These are phyloP conservation scores for Pseudonectria foliicola DNA, from an alignment of 2,329 filamentous ascomycete species.

Conservation along the genomic window DNA sequence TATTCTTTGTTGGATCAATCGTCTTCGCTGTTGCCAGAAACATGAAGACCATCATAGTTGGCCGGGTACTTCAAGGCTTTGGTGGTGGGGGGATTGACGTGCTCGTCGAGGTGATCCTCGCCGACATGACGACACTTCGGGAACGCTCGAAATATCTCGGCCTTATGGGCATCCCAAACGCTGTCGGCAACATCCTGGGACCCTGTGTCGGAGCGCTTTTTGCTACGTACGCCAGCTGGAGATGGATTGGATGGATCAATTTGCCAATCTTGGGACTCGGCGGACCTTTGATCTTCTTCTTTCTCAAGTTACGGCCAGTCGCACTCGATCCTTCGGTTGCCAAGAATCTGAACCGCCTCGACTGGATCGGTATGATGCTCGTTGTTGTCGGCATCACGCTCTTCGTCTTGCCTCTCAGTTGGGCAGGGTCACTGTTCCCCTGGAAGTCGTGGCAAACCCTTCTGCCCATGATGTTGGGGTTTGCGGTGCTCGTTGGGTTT, in stretches of 20 bases:
- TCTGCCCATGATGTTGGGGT: constrained; percentile 25
- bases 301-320: constrained; percentile 11
- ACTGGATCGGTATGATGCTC: constrained; percentile 25
- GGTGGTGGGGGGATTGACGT: constrained; percentile 27
- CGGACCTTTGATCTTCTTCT: constrained; percentile 15
- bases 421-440: constrained; percentile 26
- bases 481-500: constrained; percentile 20
- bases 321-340: not conserved
- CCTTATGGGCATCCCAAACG: constrained; percentile 17
- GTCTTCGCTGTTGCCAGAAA: constrained; percentile 26
- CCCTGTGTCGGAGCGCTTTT: constrained; percentile 22
- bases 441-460: constrained; percentile 28
- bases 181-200: constrained; percentile 14
- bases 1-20: constrained; percentile 35
- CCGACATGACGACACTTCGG: constrained; percentile 28
- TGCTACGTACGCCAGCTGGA: constrained; percentile 16
- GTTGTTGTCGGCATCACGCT: constrained; percentile 17
- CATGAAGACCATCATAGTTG: constrained; percentile 23
- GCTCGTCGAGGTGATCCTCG: constrained; percentile 22
- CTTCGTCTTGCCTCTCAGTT: constrained; percentile 26
- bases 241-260: constrained; percentile 30
- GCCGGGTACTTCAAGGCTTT: constrained; percentile 26
- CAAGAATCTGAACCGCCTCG: constrained; percentile 22
- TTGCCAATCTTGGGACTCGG: constrained; percentile 20
- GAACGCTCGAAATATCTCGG: constrained; percentile 24